phyloP scores from a whole-genome alignment of 768 basidiomycete species.

The Phanerochaete sordida region DNA sequence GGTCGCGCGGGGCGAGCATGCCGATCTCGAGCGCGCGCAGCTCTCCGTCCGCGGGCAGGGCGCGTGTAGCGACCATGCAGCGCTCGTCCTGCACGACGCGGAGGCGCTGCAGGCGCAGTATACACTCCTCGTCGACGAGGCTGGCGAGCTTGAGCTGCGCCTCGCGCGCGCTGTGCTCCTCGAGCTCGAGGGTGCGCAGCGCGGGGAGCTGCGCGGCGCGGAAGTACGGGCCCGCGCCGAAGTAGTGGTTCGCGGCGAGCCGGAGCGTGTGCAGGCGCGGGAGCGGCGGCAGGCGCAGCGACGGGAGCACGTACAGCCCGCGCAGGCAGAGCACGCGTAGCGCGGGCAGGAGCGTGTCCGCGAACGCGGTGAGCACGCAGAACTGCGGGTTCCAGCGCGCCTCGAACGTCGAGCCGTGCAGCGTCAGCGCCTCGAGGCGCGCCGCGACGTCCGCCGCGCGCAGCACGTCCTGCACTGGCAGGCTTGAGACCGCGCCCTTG shows the following conservation, averaged over 20 bases:
- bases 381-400: slow-evolving; percentile 7
- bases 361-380: slow-evolving; percentile 2
- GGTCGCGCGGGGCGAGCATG: slow-evolving; percentile 2
- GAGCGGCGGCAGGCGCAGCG: slow-evolving; percentile 4
- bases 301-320: slow-evolving; percentile 8
- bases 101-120: background rate
- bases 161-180: background rate
- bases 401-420: slow-evolving; percentile 11
- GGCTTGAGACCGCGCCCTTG: background rate
- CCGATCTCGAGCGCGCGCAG: slow-evolving; percentile 1
- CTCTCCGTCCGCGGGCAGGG: background rate
- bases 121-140: background rate
- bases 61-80: slow-evolving; percentile 3
- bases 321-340: slow-evolving; percentile 10
- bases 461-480: slow-evolving; percentile 3
- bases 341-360: slow-evolving; percentile 2
- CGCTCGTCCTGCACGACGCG: slow-evolving; percentile 7
- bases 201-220: background rate
- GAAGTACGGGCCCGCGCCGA: slow-evolving; percentile 4
- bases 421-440: background rate
- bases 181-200: slow-evolving; percentile 4
- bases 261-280: slow-evolving; percentile 9
- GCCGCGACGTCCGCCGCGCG: background rate
- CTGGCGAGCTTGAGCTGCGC: background rate
- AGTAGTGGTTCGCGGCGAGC: slow-evolving; percentile 9